A percentile compares a stretch with the other conserved stretches of the same genome.
These are phyloP conservation scores for Kurtzmaniella quercitrusa DNA, from an alignment of 1,139 yeast genomes.

Conservation along the genomic window DNA sequence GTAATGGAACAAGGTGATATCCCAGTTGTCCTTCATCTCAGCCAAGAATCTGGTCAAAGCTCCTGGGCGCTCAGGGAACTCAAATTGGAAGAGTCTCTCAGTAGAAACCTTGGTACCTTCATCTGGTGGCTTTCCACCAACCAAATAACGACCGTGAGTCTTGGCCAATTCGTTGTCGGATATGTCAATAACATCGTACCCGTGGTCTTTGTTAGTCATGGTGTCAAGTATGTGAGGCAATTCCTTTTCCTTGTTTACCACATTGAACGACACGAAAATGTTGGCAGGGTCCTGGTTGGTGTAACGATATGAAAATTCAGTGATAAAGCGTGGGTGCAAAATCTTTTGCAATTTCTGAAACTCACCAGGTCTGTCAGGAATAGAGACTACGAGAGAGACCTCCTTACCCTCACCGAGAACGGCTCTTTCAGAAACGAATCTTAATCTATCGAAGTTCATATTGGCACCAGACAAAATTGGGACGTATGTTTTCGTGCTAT, in stretches of 20 bases:
- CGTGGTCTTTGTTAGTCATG: slow-evolving; percentile 35
- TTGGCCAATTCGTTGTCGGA: slow-evolving; percentile 93
- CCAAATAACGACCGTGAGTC: slow-evolving; percentile 91
- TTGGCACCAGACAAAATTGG: slow-evolving; percentile 94
- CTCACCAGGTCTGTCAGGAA: slow-evolving; percentile 91
- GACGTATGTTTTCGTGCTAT: slow-evolving; percentile 67
- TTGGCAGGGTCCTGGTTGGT: slow-evolving; percentile 57
- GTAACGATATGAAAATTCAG: slow-evolving; percentile 89
- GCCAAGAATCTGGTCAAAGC: slow-evolving; percentile 79
- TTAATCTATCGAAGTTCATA: slow-evolving; percentile 92
- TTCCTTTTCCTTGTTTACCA: slow-evolving; percentile 63
- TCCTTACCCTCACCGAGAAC: slow-evolving; percentile 97
- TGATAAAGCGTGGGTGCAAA: slow-evolving; percentile 81
- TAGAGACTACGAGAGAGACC: slow-evolving; percentile 82
- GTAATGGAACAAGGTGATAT: slow-evolving; percentile 89
- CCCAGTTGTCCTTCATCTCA: slow-evolving; percentile 76
- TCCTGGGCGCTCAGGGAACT: slow-evolving; percentile 97
- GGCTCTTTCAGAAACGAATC: slow-evolving; percentile 98
- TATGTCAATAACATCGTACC: slow-evolving; percentile 73
- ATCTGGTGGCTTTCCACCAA: slow-evolving; percentile 73
- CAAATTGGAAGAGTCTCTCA: slow-evolving; percentile 80
- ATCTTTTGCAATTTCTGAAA: slow-evolving; percentile 71
- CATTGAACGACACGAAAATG: slow-evolving; percentile 84
- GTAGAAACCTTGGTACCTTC: slow-evolving; percentile 46
- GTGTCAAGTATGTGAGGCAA: slow-evolving; percentile 34